These are phyloP conservation scores for Cryptococcus sp. DNA, from an alignment of 1,284 basidiomycete genomes.

Conservation along the genomic window DNA sequence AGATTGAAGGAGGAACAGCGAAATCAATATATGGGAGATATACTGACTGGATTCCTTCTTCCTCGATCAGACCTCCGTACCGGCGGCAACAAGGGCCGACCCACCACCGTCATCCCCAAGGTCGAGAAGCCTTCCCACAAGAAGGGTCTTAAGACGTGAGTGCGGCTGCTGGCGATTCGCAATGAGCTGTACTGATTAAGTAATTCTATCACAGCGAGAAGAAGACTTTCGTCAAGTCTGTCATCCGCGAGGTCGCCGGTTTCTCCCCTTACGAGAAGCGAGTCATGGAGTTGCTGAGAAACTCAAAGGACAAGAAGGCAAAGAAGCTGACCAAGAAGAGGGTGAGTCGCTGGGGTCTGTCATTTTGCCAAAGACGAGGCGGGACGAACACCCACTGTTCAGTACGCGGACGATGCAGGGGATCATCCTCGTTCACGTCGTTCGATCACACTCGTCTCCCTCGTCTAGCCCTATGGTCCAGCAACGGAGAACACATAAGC, in stretches of 20 bases:
- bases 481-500: neutral
- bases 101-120: conserved; percentile 84
- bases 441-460: neutral
- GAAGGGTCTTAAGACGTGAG: conserved; percentile 74
- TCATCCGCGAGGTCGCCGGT: conserved; percentile 93
- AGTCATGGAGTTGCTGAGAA: conserved; percentile 97
- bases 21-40: neutral
- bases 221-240: conserved; percentile 86
- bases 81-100: conserved; percentile 91
- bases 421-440: neutral
- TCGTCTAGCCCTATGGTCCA: neutral
- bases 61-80: conserved; percentile 73
- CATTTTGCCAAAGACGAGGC: too few relatives aligned
- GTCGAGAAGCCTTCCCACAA: conserved; percentile 80
- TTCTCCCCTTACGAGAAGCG: conserved; percentile 99
- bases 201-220: conserved; percentile 55
- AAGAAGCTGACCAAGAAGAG: conserved; percentile 97
- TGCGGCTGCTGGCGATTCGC: conserved; percentile 2
- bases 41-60: conserved; percentile 11
- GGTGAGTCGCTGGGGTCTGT: conserved; percentile 59
- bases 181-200: neutral
- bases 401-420: too few relatives aligned
- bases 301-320: conserved; percentile 99
- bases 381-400: too few relatives aligned
- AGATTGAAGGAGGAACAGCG: neutral